These are phyloP conservation scores for Cutaneotrichosporon sp. DNA, from an alignment of 1,284 basidiomycete genomes.

Conservation along the genomic window DNA sequence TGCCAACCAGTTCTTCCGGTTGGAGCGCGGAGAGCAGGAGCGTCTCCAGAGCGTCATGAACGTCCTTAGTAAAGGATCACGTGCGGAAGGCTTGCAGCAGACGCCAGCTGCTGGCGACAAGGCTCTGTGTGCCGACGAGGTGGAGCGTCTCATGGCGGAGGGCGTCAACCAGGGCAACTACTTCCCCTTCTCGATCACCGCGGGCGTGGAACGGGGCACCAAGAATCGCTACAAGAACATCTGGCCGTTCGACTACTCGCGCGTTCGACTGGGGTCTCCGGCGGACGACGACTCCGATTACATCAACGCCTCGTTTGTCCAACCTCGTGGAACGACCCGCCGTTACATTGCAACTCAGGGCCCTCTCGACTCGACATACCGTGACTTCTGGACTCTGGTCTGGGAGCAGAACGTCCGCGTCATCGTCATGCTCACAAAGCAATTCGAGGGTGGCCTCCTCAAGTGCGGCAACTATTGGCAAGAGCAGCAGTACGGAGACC, in stretches of 20 bases:
- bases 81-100: slow-evolving; percentile 6
- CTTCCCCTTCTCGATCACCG: slow-evolving; percentile 91
- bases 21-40: slow-evolving; percentile 88
- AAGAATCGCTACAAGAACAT: slow-evolving; percentile 92
- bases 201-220: slow-evolving; percentile 89
- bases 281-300: slow-evolving; percentile 73
- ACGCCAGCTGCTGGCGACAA: slow-evolving; percentile 1
- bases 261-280: slow-evolving; percentile 67
- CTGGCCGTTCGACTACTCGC: slow-evolving; percentile 83
- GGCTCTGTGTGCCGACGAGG: slow-evolving; percentile 24
- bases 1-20: slow-evolving; percentile 79
- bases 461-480: slow-evolving; percentile 95
- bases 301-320: slow-evolving; percentile 89
- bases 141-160: slow-evolving; percentile 28
- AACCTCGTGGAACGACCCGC: slow-evolving; percentile 74
- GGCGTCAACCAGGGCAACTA: slow-evolving; percentile 21
- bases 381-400: slow-evolving; percentile 84
- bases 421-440: slow-evolving; percentile 78
- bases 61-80: slow-evolving; percentile 15
- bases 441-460: slow-evolving; percentile 81
- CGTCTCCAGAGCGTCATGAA: slow-evolving; percentile 89
- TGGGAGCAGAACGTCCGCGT: slow-evolving; percentile 60
- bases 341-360: slow-evolving; percentile 97
- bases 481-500: slow-evolving; percentile 67
- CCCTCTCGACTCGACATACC: slow-evolving; percentile 83